phyloP scores from a whole-genome alignment of 257 asterid species.

The Ilex aquifolium region DNA sequence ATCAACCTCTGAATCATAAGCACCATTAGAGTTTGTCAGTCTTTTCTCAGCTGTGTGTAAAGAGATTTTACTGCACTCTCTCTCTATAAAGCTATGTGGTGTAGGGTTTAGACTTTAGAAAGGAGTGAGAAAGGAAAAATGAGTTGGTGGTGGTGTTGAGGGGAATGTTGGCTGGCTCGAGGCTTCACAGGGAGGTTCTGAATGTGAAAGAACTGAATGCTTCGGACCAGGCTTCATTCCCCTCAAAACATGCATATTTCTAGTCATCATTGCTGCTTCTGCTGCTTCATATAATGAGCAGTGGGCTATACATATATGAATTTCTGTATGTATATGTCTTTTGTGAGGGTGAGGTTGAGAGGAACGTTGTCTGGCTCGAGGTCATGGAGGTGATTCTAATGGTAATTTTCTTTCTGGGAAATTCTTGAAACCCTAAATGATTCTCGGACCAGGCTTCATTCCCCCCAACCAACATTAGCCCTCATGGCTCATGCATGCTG shows the following conservation, averaged over 20 bases:
- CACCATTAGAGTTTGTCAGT: too few relatives aligned
- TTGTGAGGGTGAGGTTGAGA: constrained; percentile 40
- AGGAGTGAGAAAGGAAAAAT: not conserved
- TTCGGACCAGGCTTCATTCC: constrained; percentile 97
- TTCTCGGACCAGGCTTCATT: constrained; percentile 78
- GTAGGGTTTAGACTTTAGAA: too few relatives aligned
- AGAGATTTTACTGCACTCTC: too few relatives aligned
- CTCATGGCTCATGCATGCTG: too few relatives aligned
- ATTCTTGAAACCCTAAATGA: constrained; percentile 22
- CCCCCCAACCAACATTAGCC: constrained; percentile 48
- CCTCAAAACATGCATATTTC: constrained; percentile 32
- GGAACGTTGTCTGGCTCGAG: constrained; percentile 65
- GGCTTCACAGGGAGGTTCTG: constrained; percentile 25
- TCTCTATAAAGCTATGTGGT: too few relatives aligned
- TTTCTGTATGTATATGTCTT: not conserved
- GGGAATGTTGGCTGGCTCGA: constrained; percentile 89
- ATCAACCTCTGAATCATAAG: too few relatives aligned
- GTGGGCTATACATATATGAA: not conserved
- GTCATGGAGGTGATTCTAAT: constrained; percentile 24
- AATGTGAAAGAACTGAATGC: constrained; percentile 21
- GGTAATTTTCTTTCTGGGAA: too few relatives aligned
- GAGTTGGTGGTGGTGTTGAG: constrained; percentile 41
- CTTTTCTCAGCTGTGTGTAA: too few relatives aligned
- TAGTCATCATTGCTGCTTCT: not conserved
- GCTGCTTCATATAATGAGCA: too few relatives aligned